Base-by-base conservation (phyloP, 257 asterid species). In the Przewalskia tangutica region DNA sequence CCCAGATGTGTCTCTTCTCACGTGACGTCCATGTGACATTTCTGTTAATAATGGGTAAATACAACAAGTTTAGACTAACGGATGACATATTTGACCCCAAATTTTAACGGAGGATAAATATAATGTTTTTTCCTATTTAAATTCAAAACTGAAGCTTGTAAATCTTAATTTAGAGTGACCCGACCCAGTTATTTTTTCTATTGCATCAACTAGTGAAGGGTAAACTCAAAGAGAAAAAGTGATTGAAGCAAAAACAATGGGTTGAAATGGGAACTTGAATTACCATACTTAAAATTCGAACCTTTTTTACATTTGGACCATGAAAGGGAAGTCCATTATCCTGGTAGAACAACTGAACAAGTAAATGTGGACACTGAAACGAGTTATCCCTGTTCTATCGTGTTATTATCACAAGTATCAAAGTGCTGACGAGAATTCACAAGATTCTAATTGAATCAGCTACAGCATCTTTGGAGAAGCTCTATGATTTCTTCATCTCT, bases 401-500 rank as follows among this genome's bases (percentile, higher is more conserved):
- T 50, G 27, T 75, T 73, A 73, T 73, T 73, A 40, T 6, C 58
- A 67, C 14, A 10, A 46, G 79, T 46, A 46, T 46, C 18, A 20
- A 11, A 46, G 18, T 44, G 12, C 0, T 73, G 62, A 73, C 13
- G 60, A 55, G 60, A 12, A 51, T 55, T 13, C 20, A 55, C 60
- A 55, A 12, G 36, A 71, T n/a, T 2, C n/a, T 63, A 73, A 7
- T n/a, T 13, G 62, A 27, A 27, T 8, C 63, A 48, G 63, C 38
- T 75, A 75, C 23, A 75, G 16, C 80, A 75, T 50, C 46, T 75
- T 14, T 75, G 80, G 2, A 75, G 62, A 23, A 75, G 63, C 9
- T 75, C 48, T 23, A 50, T 8, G 14, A 75, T 50, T 75, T 75
- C 80, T 23, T 75, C 80, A 75, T 75, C 80, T 51, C 80, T 75